These are phyloP conservation scores for Xylariomycetidae sp. DNA, from an alignment of 2,329 filamentous ascomycete species.

Conservation along the genomic window DNA sequence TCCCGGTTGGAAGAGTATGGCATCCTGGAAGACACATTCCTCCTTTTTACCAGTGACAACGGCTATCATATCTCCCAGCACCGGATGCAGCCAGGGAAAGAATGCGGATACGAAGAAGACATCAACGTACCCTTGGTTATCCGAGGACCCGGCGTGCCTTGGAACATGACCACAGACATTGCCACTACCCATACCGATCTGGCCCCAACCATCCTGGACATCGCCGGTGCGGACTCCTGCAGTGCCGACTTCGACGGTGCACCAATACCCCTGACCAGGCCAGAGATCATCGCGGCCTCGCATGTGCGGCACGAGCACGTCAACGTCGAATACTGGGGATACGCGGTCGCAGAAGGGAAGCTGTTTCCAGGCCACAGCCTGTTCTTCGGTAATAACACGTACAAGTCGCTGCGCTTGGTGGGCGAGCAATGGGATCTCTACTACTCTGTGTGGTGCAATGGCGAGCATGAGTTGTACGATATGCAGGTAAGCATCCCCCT, in stretches of 20 bases:
- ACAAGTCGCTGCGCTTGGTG: conserved; percentile 1
- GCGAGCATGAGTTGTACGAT: conserved; percentile 4
- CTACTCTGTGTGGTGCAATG: conserved; percentile 4
- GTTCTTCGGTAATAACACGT: conserved; percentile 27
- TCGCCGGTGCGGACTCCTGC: neutral
- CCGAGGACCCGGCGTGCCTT: conserved; percentile 3
- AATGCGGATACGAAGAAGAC: conserved; percentile 1
- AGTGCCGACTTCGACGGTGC: conserved; percentile 1
- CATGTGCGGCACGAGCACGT: conserved; percentile 1
- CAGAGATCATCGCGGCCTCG: neutral
- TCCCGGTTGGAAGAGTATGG: conserved; percentile 40
- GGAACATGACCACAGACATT: conserved; percentile 31
- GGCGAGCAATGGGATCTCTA: conserved; percentile 1
- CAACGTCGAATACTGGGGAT: conserved; percentile 4
- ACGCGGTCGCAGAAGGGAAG: conserved; percentile 10
- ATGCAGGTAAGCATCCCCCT: conserved; percentile 7
- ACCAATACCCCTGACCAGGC: neutral
- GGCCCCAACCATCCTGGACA: conserved; percentile 1
- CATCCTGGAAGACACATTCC: conserved; percentile 35
- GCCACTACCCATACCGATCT: conserved; percentile 2
- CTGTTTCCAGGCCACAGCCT: conserved; percentile 6
- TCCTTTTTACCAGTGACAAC: conserved; percentile 3
- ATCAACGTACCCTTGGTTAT: conserved; percentile 3
- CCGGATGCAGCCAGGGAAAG: conserved; percentile 1
- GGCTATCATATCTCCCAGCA: conserved; percentile 4